These are phyloP conservation scores for Kodamaea ohmeri DNA, from an alignment of 1,139 yeast species.

Conservation along the genomic window DNA sequence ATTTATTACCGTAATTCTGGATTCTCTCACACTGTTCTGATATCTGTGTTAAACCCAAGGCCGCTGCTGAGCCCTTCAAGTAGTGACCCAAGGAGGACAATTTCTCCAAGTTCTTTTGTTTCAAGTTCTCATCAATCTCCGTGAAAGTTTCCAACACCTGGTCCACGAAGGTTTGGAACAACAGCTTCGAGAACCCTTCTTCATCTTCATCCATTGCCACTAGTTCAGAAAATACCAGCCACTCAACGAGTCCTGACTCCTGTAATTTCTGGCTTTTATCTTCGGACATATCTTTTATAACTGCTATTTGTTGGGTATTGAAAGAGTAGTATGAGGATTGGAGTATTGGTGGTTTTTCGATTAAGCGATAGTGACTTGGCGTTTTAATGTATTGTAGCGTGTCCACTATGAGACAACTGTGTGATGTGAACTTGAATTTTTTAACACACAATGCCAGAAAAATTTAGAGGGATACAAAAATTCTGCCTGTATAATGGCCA, in stretches of 20 bases:
- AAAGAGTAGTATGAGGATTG: no score
- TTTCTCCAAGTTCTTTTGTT: conserved; percentile 48
- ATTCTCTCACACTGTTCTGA: conserved; percentile 89
- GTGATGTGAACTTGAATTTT: conserved; percentile 2
- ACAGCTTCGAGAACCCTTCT: conserved; percentile 76
- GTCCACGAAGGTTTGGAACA: conserved; percentile 80
- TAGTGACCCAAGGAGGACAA: conserved; percentile 85
- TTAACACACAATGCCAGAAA: conserved; percentile 6
- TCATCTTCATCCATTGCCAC: conserved; percentile 93
- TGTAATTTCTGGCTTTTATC: conserved; percentile 37
- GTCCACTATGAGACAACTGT: conserved; percentile 1
- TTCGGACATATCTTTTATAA: conserved; percentile 30
- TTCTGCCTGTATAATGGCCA: no score
- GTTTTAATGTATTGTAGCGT: not conserved
- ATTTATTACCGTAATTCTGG: conserved; percentile 77
- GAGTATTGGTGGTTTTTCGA: not conserved
- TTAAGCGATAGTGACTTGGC: conserved; percentile 1
- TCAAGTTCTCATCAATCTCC: conserved; percentile 62
- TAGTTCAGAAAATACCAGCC: conserved; percentile 85
- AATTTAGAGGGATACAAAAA: conserved; percentile 3
- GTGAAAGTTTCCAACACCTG: conserved; percentile 82
- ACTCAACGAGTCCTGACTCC: conserved; percentile 70
- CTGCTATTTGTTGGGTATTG: not conserved
- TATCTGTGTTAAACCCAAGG: conserved; percentile 78
- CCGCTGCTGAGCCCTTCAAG: conserved; percentile 93